A percentile compares a stretch with the other conserved stretches of the same genome.
Conservation (phyloP, 208 protist species). For the Crithidia expoeki region DNA sequence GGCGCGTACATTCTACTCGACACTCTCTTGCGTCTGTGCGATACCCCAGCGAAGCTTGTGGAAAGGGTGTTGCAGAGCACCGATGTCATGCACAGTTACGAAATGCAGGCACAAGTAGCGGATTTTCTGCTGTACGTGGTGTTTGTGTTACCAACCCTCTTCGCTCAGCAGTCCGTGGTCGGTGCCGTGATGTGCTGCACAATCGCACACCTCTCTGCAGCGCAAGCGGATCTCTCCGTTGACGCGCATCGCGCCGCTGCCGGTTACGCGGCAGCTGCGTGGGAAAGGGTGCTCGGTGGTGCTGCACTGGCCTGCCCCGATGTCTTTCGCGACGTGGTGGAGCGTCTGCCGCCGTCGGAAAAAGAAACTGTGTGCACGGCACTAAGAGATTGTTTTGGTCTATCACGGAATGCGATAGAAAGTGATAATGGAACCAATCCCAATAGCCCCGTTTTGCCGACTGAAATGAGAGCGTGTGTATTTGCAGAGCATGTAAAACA, state of each 20-base stretch:
- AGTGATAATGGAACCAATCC: too few species aligned
- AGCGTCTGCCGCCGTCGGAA: constrained; percentile 2
- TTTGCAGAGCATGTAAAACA: constrained; percentile 19
- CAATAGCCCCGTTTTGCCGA: too few species aligned
- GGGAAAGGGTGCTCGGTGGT: constrained; percentile 9
- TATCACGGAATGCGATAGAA: neutral
- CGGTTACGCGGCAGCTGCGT: neutral
- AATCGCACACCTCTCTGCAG: constrained; percentile 14
- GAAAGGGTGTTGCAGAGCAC: constrained; percentile 11
- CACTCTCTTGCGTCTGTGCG: constrained; percentile 9
- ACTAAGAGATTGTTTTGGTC: constrained; percentile 7
- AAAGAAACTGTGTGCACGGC: neutral
- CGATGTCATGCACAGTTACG: constrained; percentile 5
- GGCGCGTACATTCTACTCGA: constrained; percentile 17
- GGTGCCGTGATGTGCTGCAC: constrained; percentile 1
- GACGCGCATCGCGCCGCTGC: neutral
- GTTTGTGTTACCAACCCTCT: neutral
- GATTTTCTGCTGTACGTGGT: constrained; percentile 22
- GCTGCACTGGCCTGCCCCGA: constrained; percentile 11
- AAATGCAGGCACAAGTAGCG: constrained; percentile 7
- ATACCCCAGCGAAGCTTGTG: constrained; percentile 8
- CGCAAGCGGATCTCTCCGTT: neutral
- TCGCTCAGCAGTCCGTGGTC: constrained; percentile 16
- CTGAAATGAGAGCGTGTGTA: neutral
- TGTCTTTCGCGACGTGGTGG: constrained; percentile 7